Percentiles rank a stretch among this genome's conserved stretches.
Conservation (phyloP, 768 basidiomycete genomes). For the Dacryopinax primogenitus region DNA sequence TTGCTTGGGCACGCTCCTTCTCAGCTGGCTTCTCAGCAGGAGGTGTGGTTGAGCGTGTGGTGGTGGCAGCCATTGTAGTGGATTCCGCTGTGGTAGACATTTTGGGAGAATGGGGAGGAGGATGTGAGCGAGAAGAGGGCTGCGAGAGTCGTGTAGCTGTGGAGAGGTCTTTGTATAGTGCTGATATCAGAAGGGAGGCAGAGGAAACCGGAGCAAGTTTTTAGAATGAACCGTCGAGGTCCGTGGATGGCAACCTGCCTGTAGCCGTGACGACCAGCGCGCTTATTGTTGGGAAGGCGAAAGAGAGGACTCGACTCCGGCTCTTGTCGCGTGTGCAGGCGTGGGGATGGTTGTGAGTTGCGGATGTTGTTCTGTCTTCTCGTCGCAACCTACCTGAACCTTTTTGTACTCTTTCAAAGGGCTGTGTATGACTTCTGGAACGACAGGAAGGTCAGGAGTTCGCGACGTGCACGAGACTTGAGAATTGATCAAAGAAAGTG, state of each 20-base stretch:
- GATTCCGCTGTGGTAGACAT: background rate
- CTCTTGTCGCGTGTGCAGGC: background rate
- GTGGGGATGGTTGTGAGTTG: background rate
- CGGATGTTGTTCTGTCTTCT: constrained; percentile 1
- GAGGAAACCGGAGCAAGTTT: background rate
- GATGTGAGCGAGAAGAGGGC: background rate
- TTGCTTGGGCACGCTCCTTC: constrained; percentile 16
- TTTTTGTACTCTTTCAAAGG: background rate
- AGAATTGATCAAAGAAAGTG: background rate
- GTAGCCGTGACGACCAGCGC: constrained; percentile 9
- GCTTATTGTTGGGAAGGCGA: constrained; percentile 3
- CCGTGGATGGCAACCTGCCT: constrained; percentile 8
- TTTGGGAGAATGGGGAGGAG: background rate
- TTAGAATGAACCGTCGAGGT: background rate
- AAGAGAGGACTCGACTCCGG: too few relatives aligned
- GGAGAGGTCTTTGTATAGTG: background rate
- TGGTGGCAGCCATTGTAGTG: background rate
- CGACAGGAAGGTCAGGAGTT: background rate
- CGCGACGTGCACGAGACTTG: background rate
- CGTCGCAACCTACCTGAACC: background rate
- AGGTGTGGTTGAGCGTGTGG: background rate
- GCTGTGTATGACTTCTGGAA: background rate
- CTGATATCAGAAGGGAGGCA: constrained; percentile 3
- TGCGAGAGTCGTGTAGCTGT: background rate
- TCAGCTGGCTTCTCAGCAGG: background rate